Evolutionary conservation across 2,329 filamentous ascomycete genomes (phyloP), one percentile per base, ranked within the genome.

Genomic region (Fusarium torulosum): DNA sequence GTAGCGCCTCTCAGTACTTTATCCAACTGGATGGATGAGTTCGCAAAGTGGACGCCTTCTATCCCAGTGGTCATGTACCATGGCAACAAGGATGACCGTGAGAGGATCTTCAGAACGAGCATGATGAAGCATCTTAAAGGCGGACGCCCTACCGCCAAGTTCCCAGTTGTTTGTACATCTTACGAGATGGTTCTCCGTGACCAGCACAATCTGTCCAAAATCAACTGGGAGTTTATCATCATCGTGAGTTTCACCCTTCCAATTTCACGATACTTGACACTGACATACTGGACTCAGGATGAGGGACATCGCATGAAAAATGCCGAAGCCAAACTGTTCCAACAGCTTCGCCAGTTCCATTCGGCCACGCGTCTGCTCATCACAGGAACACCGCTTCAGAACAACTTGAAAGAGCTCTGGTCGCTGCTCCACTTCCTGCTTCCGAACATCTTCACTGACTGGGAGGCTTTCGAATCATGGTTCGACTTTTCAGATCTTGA

Each of bases 221-320:
- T 97, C 57, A 91, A 94, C 35, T 99, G 96, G 96, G 93, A 96
- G 53, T 97, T 97, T 72, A 97, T 99, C 74, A 96, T 99, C 69
- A 97, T 99, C 63, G 90, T 91, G 79, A 75, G 86, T 78, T 9
- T 19, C 7, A 4, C 11, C 13, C 3, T 0, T 9, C 6, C 4
- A 23, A 2, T 1, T 7, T 4, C 8, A 1, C 17, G 1, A 7
- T 10, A 9, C 38, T 7, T 17, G 55, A 77, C 33, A 75, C 75
- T 73, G 13, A 71, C 43, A 7, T 4, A 2, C 6, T 29, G 33
- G 0, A 29, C 17, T 11, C 35, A 92, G 89, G 95, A 99, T 71
- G 96, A 99, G 79, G 96, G 96, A 0, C 96, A 99, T 76, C 91
- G 96, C 2, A 90, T 99, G 85, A 99, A 99, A 82, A 99, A 99